These are phyloP conservation scores for Penicillium sclerotiorum DNA, from an alignment of 2,329 filamentous ascomycete genomes.

Conservation along the genomic window DNA sequence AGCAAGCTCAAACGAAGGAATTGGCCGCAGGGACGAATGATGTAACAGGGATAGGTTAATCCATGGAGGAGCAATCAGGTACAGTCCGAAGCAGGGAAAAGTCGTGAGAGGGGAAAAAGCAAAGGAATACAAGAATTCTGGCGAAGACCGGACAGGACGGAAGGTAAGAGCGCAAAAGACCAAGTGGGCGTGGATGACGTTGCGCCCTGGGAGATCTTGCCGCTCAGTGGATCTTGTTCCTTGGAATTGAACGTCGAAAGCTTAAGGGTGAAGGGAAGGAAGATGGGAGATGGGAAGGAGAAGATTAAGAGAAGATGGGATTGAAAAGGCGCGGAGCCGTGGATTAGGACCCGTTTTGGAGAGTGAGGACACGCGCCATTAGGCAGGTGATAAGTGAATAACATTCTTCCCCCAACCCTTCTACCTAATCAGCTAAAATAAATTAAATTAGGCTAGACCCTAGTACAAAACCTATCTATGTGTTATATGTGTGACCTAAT, in stretches of 20 bases:
- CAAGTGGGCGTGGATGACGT: slow-evolving; percentile 20
- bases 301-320: no score
- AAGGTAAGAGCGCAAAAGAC: slow-evolving; percentile 7
- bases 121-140: background rate
- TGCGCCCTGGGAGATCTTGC: slow-evolving; percentile 1
- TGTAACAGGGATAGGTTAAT: slow-evolving; percentile 10
- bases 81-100: background rate
- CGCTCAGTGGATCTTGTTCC: background rate
- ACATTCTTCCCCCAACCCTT: no score
- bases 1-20: slow-evolving; percentile 8
- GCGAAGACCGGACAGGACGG: background rate
- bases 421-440: no score
- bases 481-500: no score
- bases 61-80: slow-evolving; percentile 13
- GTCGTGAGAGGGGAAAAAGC: background rate
- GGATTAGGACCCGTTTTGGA: no score
- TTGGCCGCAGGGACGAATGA: background rate
- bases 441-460: no score
- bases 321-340: no score
- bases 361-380: no score
- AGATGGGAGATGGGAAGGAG: no score
- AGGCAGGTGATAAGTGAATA: no score
- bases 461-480: no score
- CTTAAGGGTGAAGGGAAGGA: background rate
- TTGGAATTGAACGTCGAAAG: slow-evolving; percentile 6